Base-by-base conservation (phyloP, 2,329 filamentous ascomycete genomes). In the Alternaria brassicae region DNA sequence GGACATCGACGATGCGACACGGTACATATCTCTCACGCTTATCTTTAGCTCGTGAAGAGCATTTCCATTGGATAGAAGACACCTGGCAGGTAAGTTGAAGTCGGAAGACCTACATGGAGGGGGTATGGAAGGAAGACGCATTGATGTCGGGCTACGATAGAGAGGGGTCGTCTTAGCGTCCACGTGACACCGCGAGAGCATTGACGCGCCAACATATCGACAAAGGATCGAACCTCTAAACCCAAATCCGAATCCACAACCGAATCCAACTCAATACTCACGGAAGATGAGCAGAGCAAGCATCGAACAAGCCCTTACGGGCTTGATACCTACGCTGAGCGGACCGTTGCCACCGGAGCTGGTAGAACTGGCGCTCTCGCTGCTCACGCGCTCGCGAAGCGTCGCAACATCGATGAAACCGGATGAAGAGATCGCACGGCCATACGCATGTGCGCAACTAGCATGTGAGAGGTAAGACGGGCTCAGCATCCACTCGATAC, bases 391-490 rank as follows among this genome's bases (percentile, higher is more conserved):
- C 37, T 78, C 75, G 7, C 72, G 72, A n/a, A 76, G 71, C 56
- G 70, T 73, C 36, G 74, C 75, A 9, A 97, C 78, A 86, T 76
- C 72, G 4, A 60, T 78, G 39, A 78, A 76, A 55, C 60, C 70
- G 0, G 75, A 78, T 28, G 75, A 78, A 47, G 75, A 77, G 60
- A 77, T 78, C 19, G 75, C 70, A 21, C 69, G 75, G 6, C 72
- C 75, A 37, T 78, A 78, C 56, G 74, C 75, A 50, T 78, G 75
- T 55, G 73, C 75, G 9, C 75, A 78, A 59, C 48, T 99, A 60
- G 95, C 95, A 19, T 98, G 93, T 74, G 92, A 94, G 69, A 87
- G 91, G 91, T 91, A 79, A 6, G n/a, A n/a, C 12, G 2, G 36
- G 21, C n/a, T 10, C 4, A 7, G 1, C 12, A 6, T 4, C 13